Percentiles rank a stretch among this genome's conserved stretches.
These are phyloP conservation scores for Neoboletus magnificus DNA, from an alignment of 768 basidiomycete species.

Conservation along the genomic window DNA sequence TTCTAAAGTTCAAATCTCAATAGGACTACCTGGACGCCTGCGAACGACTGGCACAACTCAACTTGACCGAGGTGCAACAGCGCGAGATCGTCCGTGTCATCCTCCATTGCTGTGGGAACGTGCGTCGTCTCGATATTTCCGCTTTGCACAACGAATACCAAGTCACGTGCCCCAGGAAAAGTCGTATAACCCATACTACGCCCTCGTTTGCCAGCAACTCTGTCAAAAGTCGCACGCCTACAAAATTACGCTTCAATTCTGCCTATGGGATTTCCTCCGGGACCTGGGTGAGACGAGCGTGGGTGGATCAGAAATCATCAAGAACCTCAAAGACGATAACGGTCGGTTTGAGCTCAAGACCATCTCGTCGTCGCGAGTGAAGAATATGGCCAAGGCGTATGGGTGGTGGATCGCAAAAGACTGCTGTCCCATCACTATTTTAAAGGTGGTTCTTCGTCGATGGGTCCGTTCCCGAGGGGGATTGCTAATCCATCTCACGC, in stretches of 20 bases:
- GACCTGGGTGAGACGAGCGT: constrained; percentile 83
- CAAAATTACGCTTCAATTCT: constrained; percentile 91
- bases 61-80: constrained; percentile 85
- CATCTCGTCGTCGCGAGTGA: constrained; percentile 54
- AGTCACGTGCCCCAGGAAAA: constrained; percentile 54
- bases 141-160: neutral
- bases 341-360: constrained; percentile 43
- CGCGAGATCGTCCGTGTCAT: constrained; percentile 92
- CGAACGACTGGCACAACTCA: constrained; percentile 81
- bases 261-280: constrained; percentile 94
- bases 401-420: constrained; percentile 95
- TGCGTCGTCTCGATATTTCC: constrained; percentile 32
- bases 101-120: constrained; percentile 90
- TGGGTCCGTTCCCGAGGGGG: neutral
- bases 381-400: constrained; percentile 79
- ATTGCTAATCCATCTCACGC: neutral
- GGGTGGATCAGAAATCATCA: constrained; percentile 75
- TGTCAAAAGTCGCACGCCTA: constrained; percentile 77
- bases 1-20: neutral
- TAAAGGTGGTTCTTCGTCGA: constrained; percentile 60
- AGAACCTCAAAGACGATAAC: constrained; percentile 50
- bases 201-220: constrained; percentile 82
- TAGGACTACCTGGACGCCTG: constrained; percentile 97
- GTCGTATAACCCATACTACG: constrained; percentile 92
- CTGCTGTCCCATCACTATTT: constrained; percentile 63